Evolutionary conservation across 2,329 filamentous ascomycete species (phyloP), one percentile per base, ranked within the genome.

Genomic region (Orbilia javanica): DNA sequence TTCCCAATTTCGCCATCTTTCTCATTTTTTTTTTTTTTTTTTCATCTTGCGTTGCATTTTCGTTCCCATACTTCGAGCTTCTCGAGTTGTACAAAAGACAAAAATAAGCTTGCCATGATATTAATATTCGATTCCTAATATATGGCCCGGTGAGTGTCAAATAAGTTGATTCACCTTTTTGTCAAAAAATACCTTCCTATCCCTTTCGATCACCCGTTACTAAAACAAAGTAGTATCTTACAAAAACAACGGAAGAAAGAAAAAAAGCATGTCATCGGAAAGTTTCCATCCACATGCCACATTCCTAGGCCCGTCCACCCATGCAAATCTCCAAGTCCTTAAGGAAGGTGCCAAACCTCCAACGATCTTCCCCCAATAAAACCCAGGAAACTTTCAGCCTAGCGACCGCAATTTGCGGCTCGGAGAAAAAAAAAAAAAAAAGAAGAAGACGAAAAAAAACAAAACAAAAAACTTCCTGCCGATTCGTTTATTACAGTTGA

Each of bases 391-490:
- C n/a, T 31, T 22, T 27, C 20, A n/a, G 36, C 0, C 13, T 57
- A 22, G 22, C 52, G 22, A 57, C 29, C 52, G 29, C 4, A 29
- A n/a, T 31, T 18, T 60, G 55, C 55, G 34, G 55, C 34, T 60
- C 55, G 55, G 55, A 60, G 55, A 42, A 42, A 57, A 57, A 57
- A 53, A 53, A 31, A 18, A 57, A 36, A 18, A 34, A 64, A 57
- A 53, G 31, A 31, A 18, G 36, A 36, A 18, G 25, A 64, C 55
- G 55, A 34, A 60, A 34, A 42, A 42, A 57, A 57, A 57, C 31
- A 53, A 31, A 18, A 57, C 20, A 18, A 34, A 64, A 65, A 48
- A 36, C 36, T 62, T 60, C 69, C 69, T 73, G 69, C 68, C 42
- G 6, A 13, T 57, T 46, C 15, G 7, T 42, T 34, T 18, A 10